Base-by-base conservation (phyloP, 2,329 filamentous ascomycete species). In the Sarocladiaceae sp. region DNA sequence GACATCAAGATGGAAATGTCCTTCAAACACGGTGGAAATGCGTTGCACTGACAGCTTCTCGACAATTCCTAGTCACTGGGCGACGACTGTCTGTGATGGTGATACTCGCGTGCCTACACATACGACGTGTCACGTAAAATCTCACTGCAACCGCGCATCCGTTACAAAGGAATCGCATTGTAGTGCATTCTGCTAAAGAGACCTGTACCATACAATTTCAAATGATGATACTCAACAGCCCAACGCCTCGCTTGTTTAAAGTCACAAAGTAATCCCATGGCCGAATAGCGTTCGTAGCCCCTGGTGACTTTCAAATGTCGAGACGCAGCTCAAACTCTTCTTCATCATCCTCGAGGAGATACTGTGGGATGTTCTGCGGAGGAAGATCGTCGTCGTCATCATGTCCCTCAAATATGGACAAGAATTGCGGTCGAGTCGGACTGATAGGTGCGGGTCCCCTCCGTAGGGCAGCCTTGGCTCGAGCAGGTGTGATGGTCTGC, bases 401-500 rank as follows among this genome's bases (percentile, higher is more conserved):
- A n/a, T 75, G 71, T 6, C 77, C 74, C 22, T 83, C 76, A 59
- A 86, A 85, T 20, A 84, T 80, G 13, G 75, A 77, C 40, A 83
- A 66, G 59, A 84, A 84, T 2, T 75, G 71, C 1, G 80, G 78
- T 22, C 70, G 73, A 42, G 68, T 57, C 52, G 67, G 64, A 52
- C 51, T 54, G 10, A 59, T 59, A 15, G 18, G 50, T 13, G 26
- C 7, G 12, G 42, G 44, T 31, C 57, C 54, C 44, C 55, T 52
- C 46, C 56, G 60, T 28, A 56, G 52, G 36, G 58, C 65, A 18
- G 62, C 59, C 12, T 59, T 57, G 7, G 65, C 53, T 5, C 62
- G 65, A 50, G 75, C 71, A 8, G 77, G 76, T 0, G 77, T 80
- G 50, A 80, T 73, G 3, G 77, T 79, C 52, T 57, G 68, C 65